Base-by-base conservation (phyloP, 1,284 basidiomycete species). In the Melampsora americana region DNA sequence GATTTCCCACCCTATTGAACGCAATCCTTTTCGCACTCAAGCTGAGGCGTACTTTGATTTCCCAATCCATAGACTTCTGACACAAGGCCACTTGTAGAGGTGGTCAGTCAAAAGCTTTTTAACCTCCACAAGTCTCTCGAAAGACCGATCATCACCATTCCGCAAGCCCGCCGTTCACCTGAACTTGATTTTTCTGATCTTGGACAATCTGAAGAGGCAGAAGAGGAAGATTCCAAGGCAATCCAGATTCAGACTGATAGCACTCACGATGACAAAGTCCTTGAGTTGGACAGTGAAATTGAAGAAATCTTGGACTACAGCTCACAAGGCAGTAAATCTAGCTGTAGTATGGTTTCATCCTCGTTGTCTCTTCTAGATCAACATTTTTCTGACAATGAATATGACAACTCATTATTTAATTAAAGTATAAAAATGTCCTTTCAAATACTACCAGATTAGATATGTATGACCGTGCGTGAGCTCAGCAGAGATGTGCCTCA, bases 241-340 rank as follows among this genome's bases (percentile, higher is more conserved):
- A 59, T 59, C 4, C 53, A 23, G 53, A 59, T 28, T n/a, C 12
- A 59, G n/a, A 18, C 9, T 59, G 53, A 28, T 26, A 16, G 18
- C 23, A 28, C 53, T 59, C 23, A 59, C 18, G n/a, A 23, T 11
- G 53, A 59, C 28, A 59, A 59, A 23, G 53, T 59, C 23, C 53
- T 59, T 28, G 53, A 59, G 12, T 59, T 59, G 18, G 53, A 59
- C n/a, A 59, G 53, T 59, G 53, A 59, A 59, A 59, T 28, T 23
- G 53, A 59, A 12, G 53, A 59, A 59, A 59, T 59, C 16, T 59
- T 59, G n/a, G 53, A 59, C 12, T 59, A n/a, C 28, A 59, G 14
- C 28, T 59, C 53, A n/a, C 23, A 59, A 23, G n/a, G 53, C 23
- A 59, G 53, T 18, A 26, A 23, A 11, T 23, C 28, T 59, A 59